Base-by-base conservation (phyloP, 306 rosid species). In the Vigna trinervia region DNA sequence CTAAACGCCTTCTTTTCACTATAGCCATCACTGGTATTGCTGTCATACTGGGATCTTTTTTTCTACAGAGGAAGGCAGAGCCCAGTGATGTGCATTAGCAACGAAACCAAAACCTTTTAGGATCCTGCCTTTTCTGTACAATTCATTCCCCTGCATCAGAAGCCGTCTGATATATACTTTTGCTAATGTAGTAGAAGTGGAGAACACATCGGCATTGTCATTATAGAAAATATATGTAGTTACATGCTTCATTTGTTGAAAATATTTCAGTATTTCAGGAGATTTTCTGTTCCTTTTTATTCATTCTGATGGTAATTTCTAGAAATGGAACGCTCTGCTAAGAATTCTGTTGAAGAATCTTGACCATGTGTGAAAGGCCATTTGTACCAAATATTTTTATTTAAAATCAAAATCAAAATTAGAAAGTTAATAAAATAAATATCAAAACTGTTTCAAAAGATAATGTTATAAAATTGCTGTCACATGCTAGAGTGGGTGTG, bases 11-110 rank as follows among this genome's bases (percentile, higher is more conserved):
- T 69, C 76, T 94, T 62, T 78, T 94, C 87, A 88, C 97, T 0
- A 87, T 94, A 52, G 95, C 97, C 43, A 85, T 94, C 74, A 89
- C 97, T 0, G 96, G 98, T 57, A 88, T 95, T 81, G 97, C 97
- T 36, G 92, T 95, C 58, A 76, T 95, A 22, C 76, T 95, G 57
- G 98, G 98, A 76, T 89, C 98, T 54, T 78, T 92, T 15, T 84
- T 89, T 62, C 85, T 92, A 52, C 89, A 80, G 84, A 89, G 83
- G 79, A 92, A 86, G 86, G 38, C 83, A 32, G 98, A 90, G 74
- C 75, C 83, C 76, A 80, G 69, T 80, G 85, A 67, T 74, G 78
- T 89, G 84, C 90, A 84, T 70, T 89, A 87, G 73, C 86, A 67
- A 81, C 43, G 69, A 74, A 75, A 81, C 51, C 20, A 28, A 61